Percentiles rank a stretch among this genome's conserved stretches.
Evolutionary conservation across 2,329 filamentous ascomycete genomes (phyloP).

Genomic region (Calonectria honghensis): DNA sequence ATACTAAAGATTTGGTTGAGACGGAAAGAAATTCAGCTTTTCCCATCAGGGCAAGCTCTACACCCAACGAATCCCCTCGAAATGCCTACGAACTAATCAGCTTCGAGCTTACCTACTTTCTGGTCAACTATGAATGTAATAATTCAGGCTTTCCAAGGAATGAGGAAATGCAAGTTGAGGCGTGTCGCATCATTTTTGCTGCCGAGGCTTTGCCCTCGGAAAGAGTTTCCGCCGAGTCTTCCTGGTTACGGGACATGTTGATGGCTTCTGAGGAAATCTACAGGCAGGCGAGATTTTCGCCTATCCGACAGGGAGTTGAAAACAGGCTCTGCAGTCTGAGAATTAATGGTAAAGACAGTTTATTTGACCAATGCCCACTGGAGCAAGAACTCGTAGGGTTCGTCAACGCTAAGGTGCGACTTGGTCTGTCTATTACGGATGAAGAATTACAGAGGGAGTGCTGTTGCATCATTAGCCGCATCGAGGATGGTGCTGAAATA

Average conservation of each 20-base stretch:
- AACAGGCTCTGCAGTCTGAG: conserved; percentile 68
- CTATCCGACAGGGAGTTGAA: conserved; percentile 67
- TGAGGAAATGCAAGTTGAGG: conserved; percentile 72
- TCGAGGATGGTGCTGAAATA: conserved; percentile 70
- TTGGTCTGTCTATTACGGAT: conserved; percentile 77
- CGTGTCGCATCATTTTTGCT: conserved; percentile 74
- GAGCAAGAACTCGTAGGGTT: conserved; percentile 73
- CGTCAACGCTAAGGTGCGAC: conserved; percentile 68
- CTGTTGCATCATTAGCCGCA: conserved; percentile 73
- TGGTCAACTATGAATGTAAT: conserved; percentile 65
- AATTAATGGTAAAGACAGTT: conserved; percentile 75
- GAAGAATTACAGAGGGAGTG: conserved; percentile 76
- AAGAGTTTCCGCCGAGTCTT: conserved; percentile 60
- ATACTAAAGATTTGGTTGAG: conserved; percentile 76
- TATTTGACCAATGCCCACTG: conserved; percentile 75
- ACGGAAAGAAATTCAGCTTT: conserved; percentile 75
- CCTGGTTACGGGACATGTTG: conserved; percentile 77
- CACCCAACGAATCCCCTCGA: conserved; percentile 67
- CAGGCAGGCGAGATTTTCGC: conserved; percentile 68
- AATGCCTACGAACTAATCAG: conserved; percentile 78
- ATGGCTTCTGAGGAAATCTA: conserved; percentile 67
- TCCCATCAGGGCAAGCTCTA: conserved; percentile 70
- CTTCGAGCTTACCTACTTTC: conserved; percentile 73
- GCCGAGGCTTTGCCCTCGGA: conserved; percentile 69
- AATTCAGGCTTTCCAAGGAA: conserved; percentile 67